Evolutionary conservation across 2,329 filamentous ascomycete genomes (phyloP).

Genomic region (Paecilomyces fulvus): DNA sequence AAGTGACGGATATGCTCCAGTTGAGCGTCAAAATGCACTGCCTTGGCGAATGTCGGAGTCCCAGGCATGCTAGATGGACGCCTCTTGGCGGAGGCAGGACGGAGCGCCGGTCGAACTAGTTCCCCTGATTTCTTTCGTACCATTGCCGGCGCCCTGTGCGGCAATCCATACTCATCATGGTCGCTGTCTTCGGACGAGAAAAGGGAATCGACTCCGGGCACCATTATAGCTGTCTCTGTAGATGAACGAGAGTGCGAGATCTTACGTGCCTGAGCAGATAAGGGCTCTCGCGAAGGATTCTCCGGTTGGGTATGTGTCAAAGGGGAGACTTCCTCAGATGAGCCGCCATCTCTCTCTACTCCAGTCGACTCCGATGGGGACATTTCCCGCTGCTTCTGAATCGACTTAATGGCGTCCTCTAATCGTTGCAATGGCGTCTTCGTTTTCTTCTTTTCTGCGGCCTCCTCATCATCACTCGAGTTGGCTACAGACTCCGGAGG

Average conservation of each 20-base stretch:
- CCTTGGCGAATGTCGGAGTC: constrained; percentile 90
- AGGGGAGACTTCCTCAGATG: neutral
- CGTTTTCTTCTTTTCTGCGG: constrained; percentile 34
- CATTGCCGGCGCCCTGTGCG: constrained; percentile 68
- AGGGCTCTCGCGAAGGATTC: constrained; percentile 29
- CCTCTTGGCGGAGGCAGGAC: constrained; percentile 62
- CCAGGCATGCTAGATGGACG: constrained; percentile 95
- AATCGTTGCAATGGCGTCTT: constrained; percentile 54
- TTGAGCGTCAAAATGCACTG: constrained; percentile 96
- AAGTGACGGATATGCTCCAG: constrained; percentile 96
- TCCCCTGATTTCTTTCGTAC: constrained; percentile 98
- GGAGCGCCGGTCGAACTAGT: constrained; percentile 83
- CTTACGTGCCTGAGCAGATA: constrained; percentile 50
- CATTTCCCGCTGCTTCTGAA: constrained; percentile 43
- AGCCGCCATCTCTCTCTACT: constrained; percentile 8
- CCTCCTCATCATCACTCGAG: constrained; percentile 75
- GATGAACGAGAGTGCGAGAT: constrained; percentile 54
- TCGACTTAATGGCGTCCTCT: constrained; percentile 72
- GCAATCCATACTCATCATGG: constrained; percentile 52
- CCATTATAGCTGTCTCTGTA: constrained; percentile 46
- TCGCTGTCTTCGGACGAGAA: constrained; percentile 37
- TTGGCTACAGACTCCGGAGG: constrained; percentile 77
- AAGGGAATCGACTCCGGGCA: constrained; percentile 29
- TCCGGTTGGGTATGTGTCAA: constrained; percentile 7
- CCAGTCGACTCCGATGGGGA: neutral